Evolutionary conservation across 495 filamentous ascomycete species (phyloP), one percentile per base, ranked within the genome.

Genomic region (Choiromyces venosus): DNA sequence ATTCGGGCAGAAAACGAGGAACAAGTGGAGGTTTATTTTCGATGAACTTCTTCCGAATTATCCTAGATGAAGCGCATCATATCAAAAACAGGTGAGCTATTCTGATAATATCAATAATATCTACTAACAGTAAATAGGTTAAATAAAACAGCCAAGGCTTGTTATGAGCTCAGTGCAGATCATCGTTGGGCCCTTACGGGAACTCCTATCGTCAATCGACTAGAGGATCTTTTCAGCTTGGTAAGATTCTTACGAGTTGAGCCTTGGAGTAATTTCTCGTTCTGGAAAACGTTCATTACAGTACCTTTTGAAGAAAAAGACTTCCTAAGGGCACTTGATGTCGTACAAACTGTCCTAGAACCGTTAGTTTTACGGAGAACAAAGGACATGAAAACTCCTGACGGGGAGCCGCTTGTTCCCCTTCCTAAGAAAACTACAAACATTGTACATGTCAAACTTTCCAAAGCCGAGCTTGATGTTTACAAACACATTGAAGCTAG

Each of bases 271-370:
- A 98, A 97, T 82, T 98, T 98, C 81, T 95, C 93, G 5, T 99
- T 96, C 84, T 99, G 95, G 95, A 92, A 94, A 74, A 98, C 96
- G 0, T 99, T 99, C 82, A 99, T 99, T 76, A 99, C 96, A 0
- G 89, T 94, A 19, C 95, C 95, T 0, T 99, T 99, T 70, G 95
- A 99, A 81, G 92, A 92, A 0, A 96, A 95, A 75, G 91, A 99
- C 76, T 97, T 93, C 75, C 87, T 97, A 66, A 89, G 93, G 7
- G 95, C 96, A 3, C 86, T 99, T 10, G 95, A 98, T 80, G 96
- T 99, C 5, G 96, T 99, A 2, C 95, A 99, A 78, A 98, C 93
- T 0, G 95, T 99, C 0, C 84, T 99, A 33, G 96, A 99, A 78
- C 95, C 95, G 12, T 85, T 99, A 10, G 95, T 99, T n/a, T 89